phyloP scores from a whole-genome alignment of 305 asterid genomes.

The Salvia sclarea region DNA sequence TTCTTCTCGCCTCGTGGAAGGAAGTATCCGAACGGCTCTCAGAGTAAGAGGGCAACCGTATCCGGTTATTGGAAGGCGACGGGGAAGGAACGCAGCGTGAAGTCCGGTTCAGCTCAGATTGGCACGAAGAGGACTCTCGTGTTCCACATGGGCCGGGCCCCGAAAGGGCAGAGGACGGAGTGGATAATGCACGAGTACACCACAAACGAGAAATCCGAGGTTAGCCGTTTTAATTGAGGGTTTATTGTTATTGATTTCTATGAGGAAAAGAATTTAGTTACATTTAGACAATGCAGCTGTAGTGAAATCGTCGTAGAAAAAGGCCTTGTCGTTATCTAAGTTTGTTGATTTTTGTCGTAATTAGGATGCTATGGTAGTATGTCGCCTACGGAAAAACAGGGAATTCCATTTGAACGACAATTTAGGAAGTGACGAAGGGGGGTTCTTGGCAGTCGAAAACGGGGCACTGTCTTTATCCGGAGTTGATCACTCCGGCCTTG shows the following conservation, averaged over 20 bases:
- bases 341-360: neutral
- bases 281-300: too few relatives aligned
- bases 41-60: constrained; percentile 77
- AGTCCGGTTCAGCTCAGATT: constrained; percentile 59
- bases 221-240: too few relatives aligned
- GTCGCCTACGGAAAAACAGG: constrained; percentile 74
- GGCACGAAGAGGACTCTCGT: constrained; percentile 92
- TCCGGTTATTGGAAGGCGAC: constrained; percentile 96
- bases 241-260: too few relatives aligned
- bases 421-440: constrained; percentile 29
- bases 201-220: constrained; percentile 59
- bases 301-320: too few relatives aligned
- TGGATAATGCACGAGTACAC: constrained; percentile 95
- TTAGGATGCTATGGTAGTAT: constrained; percentile 75
- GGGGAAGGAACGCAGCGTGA: constrained; percentile 75
- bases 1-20: constrained; percentile 83
- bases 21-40: constrained; percentile 92
- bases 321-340: too few relatives aligned
- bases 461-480: constrained; percentile 32
- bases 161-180: constrained; percentile 81
- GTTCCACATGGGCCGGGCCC: constrained; percentile 86
- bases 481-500: constrained; percentile 41
- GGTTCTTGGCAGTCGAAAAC: constrained; percentile 27
- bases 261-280: too few relatives aligned
- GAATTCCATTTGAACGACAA: constrained; percentile 58